Base-by-base conservation (phyloP, 2,329 filamentous ascomycete species). In the Sphaceloma murrayae region DNA sequence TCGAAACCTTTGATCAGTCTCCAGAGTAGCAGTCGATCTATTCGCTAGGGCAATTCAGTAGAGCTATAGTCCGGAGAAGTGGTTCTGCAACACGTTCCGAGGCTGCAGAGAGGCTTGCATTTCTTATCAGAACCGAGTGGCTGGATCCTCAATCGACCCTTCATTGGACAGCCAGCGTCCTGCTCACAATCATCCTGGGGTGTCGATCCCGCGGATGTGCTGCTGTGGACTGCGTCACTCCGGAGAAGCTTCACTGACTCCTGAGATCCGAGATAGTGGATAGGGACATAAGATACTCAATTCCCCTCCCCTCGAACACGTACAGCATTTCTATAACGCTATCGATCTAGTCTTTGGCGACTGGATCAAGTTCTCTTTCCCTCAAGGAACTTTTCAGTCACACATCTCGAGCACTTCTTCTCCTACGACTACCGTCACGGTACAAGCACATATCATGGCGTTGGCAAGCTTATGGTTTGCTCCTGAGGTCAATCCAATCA, bases 401-500 rank as follows among this genome's bases (percentile, higher is more conserved):
- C n/a, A n/a, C n/a, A n/a, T n/a, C n/a, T n/a, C n/a, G n/a, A n/a
- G n/a, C n/a, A n/a, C n/a, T n/a, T n/a, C n/a, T n/a, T n/a, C n/a
- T n/a, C n/a, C n/a, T n/a, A n/a, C n/a, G n/a, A n/a, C n/a, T n/a
- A n/a, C n/a, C n/a, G n/a, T n/a, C n/a, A n/a, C n/a, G n/a, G n/a
- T n/a, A n/a, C n/a, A n/a, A n/a, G n/a, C n/a, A n/a, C n/a, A n/a
- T n/a, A n/a, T n/a, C 6, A 50, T 50, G 48, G 42, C 46, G 19
- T 39, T 50, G 21, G 45, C 40, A 14, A 42, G 26, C 6, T 52
- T 65, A 6, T 75, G 67, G 62, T 60, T 55, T 52, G 70, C 75
- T 22, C 85, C 86, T 30, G 76, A 82, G 59, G 66, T 93, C 65
- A 93, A 94, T 61, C 85, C 86, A 7, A 74, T 86, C 66, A 94